These are phyloP conservation scores for Didymella segeticola DNA, from an alignment of 2,329 filamentous ascomycete species.

Conservation along the genomic window DNA sequence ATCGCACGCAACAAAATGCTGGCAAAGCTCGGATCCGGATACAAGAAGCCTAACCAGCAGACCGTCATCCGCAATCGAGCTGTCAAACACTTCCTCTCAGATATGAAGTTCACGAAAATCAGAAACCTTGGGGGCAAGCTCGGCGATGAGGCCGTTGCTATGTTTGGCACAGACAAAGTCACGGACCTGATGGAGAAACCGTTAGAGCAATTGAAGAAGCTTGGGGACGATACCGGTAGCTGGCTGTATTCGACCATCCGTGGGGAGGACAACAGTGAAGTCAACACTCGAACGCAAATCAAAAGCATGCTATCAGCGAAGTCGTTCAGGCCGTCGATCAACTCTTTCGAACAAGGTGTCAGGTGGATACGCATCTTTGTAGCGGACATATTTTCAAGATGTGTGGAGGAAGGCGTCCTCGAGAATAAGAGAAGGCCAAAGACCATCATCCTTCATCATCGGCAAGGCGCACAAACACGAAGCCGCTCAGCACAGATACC, in stretches of 20 bases:
- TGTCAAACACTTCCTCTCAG: constrained; percentile 76
- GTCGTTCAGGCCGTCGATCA: constrained; percentile 87
- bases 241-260: constrained; percentile 88
- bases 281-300: constrained; percentile 89
- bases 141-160: constrained; percentile 82
- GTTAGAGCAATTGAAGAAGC: constrained; percentile 75
- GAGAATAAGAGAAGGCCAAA: constrained; percentile 87
- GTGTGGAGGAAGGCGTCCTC: constrained; percentile 88
- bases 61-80: constrained; percentile 92
- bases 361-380: constrained; percentile 91
- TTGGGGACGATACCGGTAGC: constrained; percentile 82
- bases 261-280: constrained; percentile 85
- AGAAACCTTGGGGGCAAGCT: constrained; percentile 51
- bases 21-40: constrained; percentile 87
- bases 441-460: constrained; percentile 83
- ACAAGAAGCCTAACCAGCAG: constrained; percentile 93
- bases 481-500: constrained; percentile 81
- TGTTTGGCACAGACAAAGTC: constrained; percentile 81
- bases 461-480: constrained; percentile 73
- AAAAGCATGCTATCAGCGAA: constrained; percentile 98
- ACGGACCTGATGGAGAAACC: constrained; percentile 75
- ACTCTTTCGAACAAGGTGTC: constrained; percentile 75
- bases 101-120: constrained; percentile 78
- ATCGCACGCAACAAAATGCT: constrained; percentile 93
- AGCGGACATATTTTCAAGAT: constrained; percentile 86